Evolutionary conservation across 169 alveolate genomes (phyloP), one percentile per base, ranked within the genome.

Genomic region (Cryptosporidium xiaoi): DNA sequence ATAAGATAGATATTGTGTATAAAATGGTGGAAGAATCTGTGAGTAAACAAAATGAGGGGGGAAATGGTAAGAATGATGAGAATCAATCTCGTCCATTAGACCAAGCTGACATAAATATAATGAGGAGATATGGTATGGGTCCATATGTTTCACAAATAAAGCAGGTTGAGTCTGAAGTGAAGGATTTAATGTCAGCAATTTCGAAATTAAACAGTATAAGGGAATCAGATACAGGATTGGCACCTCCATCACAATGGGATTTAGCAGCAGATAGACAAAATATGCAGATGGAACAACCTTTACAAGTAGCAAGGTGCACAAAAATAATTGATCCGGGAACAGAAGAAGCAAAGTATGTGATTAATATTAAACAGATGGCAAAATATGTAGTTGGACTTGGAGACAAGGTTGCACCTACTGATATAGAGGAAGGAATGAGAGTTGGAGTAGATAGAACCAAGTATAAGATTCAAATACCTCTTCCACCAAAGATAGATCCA

Each of bases 401-500:
- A 3, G 99, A 98, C 67, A 97, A 98, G 90, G 98, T 97, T 48
- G 99, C 99, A 24, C 99, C 99, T 48, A 97, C 99, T 33, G 99
- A 98, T 92, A 95, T 98, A 60, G 99, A 98, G 91, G 99, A 98
- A 92, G 99, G 99, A 24, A 98, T 98, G 99, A 94, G 99, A 82
- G 99, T 98, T 1, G 99, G 99, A 69, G 98, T 93, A 18, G 98
- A 96, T 84, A 95, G 98, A 27, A 94, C 95, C 55, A 98, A 97
- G 91, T 97, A 98, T 92, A 94, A 95, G 83, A 98, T 98, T 24
- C 97, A 97, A 65, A 94, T 98, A 55, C 98, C 99, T 27, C 93
- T 98, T 46, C 99, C 99, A 34, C 99, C 99, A 0, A 97, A 97
- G 90, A 98, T 98, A 60, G 99, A 98, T 92, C 99, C 99, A 0